phyloP scores from a whole-genome alignment of 2,329 filamentous ascomycete genomes.

The Hymenoscyphus repandus region DNA sequence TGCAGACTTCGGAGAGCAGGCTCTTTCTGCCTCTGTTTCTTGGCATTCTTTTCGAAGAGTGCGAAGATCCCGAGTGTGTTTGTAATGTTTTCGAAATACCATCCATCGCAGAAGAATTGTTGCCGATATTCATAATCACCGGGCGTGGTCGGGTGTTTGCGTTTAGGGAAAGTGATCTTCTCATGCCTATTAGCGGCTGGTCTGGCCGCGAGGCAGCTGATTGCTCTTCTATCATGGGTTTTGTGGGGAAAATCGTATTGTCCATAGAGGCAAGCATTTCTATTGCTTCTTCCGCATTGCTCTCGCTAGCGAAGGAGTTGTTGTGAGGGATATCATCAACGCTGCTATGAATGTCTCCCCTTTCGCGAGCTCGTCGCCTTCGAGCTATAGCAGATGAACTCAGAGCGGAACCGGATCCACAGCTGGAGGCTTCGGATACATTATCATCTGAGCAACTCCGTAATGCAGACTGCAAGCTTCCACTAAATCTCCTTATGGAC shows the following conservation, averaged over 20 bases:
- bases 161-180: neutral
- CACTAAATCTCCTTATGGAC: constrained; percentile 23
- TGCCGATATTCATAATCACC: neutral
- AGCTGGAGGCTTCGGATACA: constrained; percentile 8
- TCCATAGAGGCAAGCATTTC: neutral
- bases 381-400: constrained; percentile 21
- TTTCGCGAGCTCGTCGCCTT: constrained; percentile 23
- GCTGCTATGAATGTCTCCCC: constrained; percentile 27
- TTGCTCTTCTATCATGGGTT: neutral
- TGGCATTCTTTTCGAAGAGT: constrained; percentile 9
- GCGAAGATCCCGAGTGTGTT: constrained; percentile 7
- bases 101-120: neutral
- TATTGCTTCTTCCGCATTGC: neutral
- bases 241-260: neutral
- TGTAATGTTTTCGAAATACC: constrained; percentile 2
- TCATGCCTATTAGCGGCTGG: neutral
- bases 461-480: constrained; percentile 18
- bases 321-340: constrained; percentile 14
- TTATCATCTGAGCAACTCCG: constrained; percentile 14
- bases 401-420: constrained; percentile 9
- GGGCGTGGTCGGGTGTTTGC: neutral
- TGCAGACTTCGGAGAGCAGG: constrained; percentile 26
- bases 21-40: constrained; percentile 19
- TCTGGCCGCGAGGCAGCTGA: neutral
- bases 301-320: neutral